phyloP scores from a whole-genome alignment of 2,329 filamentous ascomycete species.

The Fusarium chuoi region DNA sequence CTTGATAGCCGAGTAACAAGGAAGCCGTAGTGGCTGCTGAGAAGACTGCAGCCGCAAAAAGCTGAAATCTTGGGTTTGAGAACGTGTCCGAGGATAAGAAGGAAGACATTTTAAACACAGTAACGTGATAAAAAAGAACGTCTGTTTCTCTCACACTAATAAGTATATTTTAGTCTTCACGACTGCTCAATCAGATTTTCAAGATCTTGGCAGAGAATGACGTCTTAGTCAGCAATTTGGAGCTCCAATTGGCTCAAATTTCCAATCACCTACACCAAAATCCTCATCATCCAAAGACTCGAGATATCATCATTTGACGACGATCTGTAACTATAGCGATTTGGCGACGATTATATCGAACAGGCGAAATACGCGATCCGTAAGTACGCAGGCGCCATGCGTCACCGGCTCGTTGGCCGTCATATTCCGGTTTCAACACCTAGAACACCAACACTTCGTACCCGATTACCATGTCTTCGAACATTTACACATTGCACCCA shows the following conservation, averaged over 20 bases:
- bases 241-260: slow-evolving; percentile 29
- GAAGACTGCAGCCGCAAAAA: slow-evolving; percentile 76
- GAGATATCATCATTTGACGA: slow-evolving; percentile 2
- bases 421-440: slow-evolving; percentile 29
- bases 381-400: slow-evolving; percentile 46
- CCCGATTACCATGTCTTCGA: slow-evolving; percentile 39
- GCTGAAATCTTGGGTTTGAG: slow-evolving; percentile 64
- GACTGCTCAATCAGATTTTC: slow-evolving; percentile 20
- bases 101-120: slow-evolving; percentile 53
- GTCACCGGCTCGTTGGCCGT: slow-evolving; percentile 52
- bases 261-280: slow-evolving; percentile 20
- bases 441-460: slow-evolving; percentile 25
- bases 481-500: slow-evolving; percentile 45
- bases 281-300: slow-evolving; percentile 10
- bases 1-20: slow-evolving; percentile 71
- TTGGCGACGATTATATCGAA: neutral
- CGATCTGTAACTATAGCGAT: neutral
- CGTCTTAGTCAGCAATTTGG: slow-evolving; percentile 34
- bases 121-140: neutral
- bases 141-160: neutral
- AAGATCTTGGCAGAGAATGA: slow-evolving; percentile 12
- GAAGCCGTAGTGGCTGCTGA: slow-evolving; percentile 70
- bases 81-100: slow-evolving; percentile 55
- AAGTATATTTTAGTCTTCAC: neutral
- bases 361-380: neutral